These are phyloP conservation scores for Trametes cinnabarina DNA, from an alignment of 768 basidiomycete species.

Conservation along the genomic window DNA sequence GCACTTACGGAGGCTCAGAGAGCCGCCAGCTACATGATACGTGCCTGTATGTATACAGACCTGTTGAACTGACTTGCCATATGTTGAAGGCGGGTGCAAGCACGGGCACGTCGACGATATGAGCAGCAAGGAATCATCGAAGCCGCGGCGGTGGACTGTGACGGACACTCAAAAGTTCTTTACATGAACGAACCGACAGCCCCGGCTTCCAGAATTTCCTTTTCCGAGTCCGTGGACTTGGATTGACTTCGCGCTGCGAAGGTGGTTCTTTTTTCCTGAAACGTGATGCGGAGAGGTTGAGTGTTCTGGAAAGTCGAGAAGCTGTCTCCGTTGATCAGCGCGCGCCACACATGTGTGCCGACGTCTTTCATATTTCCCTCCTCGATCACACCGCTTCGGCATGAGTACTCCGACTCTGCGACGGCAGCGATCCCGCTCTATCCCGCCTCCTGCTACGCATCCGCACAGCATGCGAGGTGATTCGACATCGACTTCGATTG, in stretches of 20 bases:
- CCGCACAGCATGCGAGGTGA: background rate
- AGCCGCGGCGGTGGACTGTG: no score
- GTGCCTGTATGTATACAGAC: no score
- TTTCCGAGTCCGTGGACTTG: conserved; percentile 3
- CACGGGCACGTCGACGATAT: background rate
- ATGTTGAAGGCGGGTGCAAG: background rate
- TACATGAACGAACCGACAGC: background rate
- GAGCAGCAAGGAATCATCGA: conserved; percentile 7
- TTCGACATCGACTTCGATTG: no score
- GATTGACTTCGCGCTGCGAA: conserved; percentile 6
- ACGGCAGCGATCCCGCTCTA: no score
- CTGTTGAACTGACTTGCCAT: background rate
- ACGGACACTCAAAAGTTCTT: no score
- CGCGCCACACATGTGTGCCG: conserved; percentile 4
- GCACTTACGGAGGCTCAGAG: no score
- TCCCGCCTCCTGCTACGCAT: background rate
- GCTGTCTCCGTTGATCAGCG: conserved; percentile 10
- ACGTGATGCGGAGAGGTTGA: conserved; percentile 10
- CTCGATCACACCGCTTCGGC: conserved; percentile 2
- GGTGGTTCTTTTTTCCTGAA: conserved; percentile 18
- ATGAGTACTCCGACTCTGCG: no score
- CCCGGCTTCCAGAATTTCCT: background rate
- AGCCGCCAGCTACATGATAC: no score
- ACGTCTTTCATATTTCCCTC: conserved; percentile 15
- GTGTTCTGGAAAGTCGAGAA: conserved; percentile 15